Evolutionary conservation across 1,284 basidiomycete genomes (phyloP), one percentile per base, ranked within the genome.

Genomic region (Sporisorium graminicola): DNA sequence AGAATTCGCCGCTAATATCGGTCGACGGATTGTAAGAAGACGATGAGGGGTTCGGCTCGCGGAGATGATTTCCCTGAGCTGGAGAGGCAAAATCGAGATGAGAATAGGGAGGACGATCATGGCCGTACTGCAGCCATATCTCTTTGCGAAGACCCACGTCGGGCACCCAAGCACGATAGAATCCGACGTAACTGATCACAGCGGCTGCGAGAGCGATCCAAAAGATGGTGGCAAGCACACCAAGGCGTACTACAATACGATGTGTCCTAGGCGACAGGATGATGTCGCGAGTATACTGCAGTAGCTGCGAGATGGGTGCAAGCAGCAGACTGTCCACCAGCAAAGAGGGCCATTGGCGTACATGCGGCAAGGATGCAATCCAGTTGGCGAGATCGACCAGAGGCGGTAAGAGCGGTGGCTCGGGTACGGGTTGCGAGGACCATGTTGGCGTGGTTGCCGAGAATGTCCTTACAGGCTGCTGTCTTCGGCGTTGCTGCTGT

Each of bases 81-180:
- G 49, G 13, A 2, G 63, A 31, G n/a, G 33, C 60, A 14, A 82
- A 80, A 26, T 73, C 65, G 16, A 82, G 72, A 13, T 66, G 37
- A 1, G 78, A 70, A 29, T 47, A 71, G 22, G 76, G 58, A 13
- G 68, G 68, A 26, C 64, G 55, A 31, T 62, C 47, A 7, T 71
- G 60, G 20, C 80, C 80, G 44, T 84, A 81, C 49, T 84, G 78
- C 27, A 85, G 66, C 74, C 76, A 81, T 13, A 85, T 72, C n/a
- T 79, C 74, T 46, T 81, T 78, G 6, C 73, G 42, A 5, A 80
- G 52, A 5, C 81, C 75, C 5, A 80, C 75, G 22, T 80, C 68
- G 5, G 84, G 84, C 10, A 85, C 82, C 83, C 84, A 85, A 5
- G 79, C 78, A 35, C 82, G 64, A 54, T 84, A 84, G 65, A 85